A percentile compares a stretch with the other conserved stretches of the same genome.
These are phyloP conservation scores for Dactylellina cionopaga DNA, from an alignment of 2,329 filamentous ascomycete species.

Conservation along the genomic window DNA sequence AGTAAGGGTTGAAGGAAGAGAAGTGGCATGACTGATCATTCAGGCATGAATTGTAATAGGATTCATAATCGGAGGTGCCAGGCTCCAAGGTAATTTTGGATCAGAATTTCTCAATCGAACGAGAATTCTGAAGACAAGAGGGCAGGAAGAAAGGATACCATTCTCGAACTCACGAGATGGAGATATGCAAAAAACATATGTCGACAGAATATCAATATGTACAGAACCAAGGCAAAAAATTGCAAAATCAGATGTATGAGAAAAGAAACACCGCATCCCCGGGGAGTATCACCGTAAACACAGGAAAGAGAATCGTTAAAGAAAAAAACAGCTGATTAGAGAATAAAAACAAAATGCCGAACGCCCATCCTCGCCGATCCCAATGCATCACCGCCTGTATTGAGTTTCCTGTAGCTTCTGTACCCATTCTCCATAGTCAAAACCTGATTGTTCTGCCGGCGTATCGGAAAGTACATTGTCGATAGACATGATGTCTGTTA, in stretches of 20 bases:
- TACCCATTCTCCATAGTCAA: constrained; percentile 49
- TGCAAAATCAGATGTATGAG: background rate
- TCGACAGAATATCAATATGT: constrained; percentile 28
- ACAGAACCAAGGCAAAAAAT: constrained; percentile 28
- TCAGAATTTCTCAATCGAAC: background rate
- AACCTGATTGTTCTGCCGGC: constrained; percentile 42
- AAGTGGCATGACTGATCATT: too few relatives aligned
- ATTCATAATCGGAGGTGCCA: too few relatives aligned
- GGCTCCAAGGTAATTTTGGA: background rate
- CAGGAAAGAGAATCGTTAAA: constrained; percentile 2
- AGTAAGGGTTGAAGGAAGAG: too few relatives aligned
- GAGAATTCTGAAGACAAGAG: background rate
- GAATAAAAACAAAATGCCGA: constrained; percentile 38
- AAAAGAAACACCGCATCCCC: constrained; percentile 30
- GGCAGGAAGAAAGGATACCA: constrained; percentile 6
- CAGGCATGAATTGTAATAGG: too few relatives aligned
- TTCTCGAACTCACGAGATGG: background rate
- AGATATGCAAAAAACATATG: constrained; percentile 9
- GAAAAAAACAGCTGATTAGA: constrained; percentile 4
- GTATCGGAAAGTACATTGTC: constrained; percentile 48
- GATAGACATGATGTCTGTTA: constrained; percentile 52
- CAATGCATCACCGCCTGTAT: constrained; percentile 48
- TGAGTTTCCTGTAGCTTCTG: constrained; percentile 48
- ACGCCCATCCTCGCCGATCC: constrained; percentile 49
- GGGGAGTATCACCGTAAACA: constrained; percentile 43